Evolutionary conservation across 1,284 basidiomycete species (phyloP).

Genomic region (Ceratobasidium sp.): DNA sequence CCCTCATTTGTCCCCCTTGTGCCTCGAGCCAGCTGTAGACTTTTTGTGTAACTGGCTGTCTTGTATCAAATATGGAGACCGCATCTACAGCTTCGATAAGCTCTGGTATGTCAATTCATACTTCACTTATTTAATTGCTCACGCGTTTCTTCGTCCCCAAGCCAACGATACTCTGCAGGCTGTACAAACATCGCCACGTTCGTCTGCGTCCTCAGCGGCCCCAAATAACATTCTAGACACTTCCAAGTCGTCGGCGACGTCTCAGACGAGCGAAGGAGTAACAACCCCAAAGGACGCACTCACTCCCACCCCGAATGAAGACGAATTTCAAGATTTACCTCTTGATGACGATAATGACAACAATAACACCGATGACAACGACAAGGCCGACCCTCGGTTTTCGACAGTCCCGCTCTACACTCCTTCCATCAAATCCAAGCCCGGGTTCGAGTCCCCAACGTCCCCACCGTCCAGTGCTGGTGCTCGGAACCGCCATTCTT

Average conservation of each 20-base stretch:
- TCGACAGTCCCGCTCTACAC: slow-evolving; percentile 43
- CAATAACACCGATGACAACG: background rate
- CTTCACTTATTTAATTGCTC: background rate
- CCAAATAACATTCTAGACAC: slow-evolving; percentile 8
- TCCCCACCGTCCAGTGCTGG: background rate
- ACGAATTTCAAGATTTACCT: slow-evolving; percentile 33
- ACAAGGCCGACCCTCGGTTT: slow-evolving; percentile 37
- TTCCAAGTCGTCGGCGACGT: slow-evolving; percentile 7
- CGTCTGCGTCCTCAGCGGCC: slow-evolving; percentile 14
- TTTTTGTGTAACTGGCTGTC: background rate
- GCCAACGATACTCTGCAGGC: slow-evolving; percentile 11
- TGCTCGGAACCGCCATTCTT: slow-evolving; percentile 12
- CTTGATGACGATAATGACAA: slow-evolving; percentile 23
- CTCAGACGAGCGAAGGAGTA: slow-evolving; percentile 5
- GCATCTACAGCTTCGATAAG: background rate
- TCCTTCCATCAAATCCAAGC: slow-evolving; percentile 34
- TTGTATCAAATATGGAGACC: slow-evolving; percentile 10
- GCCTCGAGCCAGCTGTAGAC: background rate
- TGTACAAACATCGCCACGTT: slow-evolving; percentile 13
- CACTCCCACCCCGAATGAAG: slow-evolving; percentile 6
- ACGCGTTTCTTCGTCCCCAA: background rate
- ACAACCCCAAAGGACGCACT: slow-evolving; percentile 11
- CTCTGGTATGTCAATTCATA: background rate
- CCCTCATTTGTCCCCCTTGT: background rate
- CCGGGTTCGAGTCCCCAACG: slow-evolving; percentile 16